These are phyloP conservation scores for Acanthamoeba polyphaga DNA, from an alignment of 208 protist species.

Conservation along the genomic window DNA sequence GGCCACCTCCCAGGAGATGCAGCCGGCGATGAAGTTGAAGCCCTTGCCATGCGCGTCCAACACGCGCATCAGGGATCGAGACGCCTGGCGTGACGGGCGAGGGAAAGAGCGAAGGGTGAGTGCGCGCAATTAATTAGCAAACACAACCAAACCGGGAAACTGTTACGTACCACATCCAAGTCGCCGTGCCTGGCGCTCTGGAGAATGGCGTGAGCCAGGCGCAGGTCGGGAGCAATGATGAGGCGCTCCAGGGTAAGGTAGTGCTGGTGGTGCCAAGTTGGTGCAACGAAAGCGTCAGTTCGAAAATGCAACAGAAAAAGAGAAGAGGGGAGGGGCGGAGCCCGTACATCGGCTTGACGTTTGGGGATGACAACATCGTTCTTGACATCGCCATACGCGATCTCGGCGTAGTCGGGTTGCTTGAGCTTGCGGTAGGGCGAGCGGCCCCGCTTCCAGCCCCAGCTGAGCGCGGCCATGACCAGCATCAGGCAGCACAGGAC, in stretches of 20 bases:
- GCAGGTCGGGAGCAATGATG: slow-evolving; percentile 40
- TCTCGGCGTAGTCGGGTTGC: slow-evolving; percentile 39
- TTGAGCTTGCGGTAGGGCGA: slow-evolving; percentile 64
- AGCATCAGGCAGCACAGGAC: slow-evolving; percentile 11
- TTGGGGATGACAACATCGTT: slow-evolving; percentile 27
- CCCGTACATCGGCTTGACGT: slow-evolving; percentile 16
- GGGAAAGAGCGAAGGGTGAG: too few species aligned
- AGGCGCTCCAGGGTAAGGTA: slow-evolving; percentile 43
- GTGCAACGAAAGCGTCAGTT: not conserved
- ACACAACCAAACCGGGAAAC: not conserved
- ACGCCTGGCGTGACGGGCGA: not conserved
- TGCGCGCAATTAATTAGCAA: not conserved
- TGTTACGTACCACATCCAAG: slow-evolving; percentile 4
- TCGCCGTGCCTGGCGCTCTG: slow-evolving; percentile 20
- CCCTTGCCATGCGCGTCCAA: slow-evolving; percentile 4
- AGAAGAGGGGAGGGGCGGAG: not conserved
- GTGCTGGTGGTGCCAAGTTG: not conserved
- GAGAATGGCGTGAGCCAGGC: slow-evolving; percentile 6
- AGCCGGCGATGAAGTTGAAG: slow-evolving; percentile 32
- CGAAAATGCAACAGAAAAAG: not conserved
- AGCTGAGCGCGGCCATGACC: slow-evolving; percentile 1
- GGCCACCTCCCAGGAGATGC: slow-evolving; percentile 29
- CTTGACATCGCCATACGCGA: slow-evolving; percentile 43
- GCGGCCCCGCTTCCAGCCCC: slow-evolving; percentile 30
- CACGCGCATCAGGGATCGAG: not conserved